Evolutionary conservation across 2,329 filamentous ascomycete species (phyloP).

Genomic region (Fusarium haematococcum): DNA sequence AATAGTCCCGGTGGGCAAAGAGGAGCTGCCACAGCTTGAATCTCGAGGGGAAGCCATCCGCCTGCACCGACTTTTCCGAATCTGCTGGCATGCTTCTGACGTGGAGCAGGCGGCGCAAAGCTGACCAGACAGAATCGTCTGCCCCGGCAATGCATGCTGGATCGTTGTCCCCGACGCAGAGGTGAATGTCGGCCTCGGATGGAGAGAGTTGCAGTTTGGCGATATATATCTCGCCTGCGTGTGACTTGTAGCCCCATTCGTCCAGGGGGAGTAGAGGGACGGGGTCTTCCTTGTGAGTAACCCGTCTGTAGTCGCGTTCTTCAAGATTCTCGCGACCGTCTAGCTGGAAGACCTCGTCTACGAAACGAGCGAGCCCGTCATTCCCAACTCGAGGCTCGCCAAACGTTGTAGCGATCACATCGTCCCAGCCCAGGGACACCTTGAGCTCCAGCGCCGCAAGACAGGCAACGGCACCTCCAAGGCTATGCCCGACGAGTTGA

Average conservation of each 20-base stretch:
- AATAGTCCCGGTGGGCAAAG: conserved; percentile 96
- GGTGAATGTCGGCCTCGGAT: conserved; percentile 72
- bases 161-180: conserved; percentile 81
- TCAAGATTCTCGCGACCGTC: conserved; percentile 48
- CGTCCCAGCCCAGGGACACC: conserved; percentile 76
- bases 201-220: conserved; percentile 77
- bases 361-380: conserved; percentile 63
- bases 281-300: conserved; percentile 89
- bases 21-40: conserved; percentile 91
- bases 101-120: conserved; percentile 41
- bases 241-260: conserved; percentile 89
- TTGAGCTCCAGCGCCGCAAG: conserved; percentile 87
- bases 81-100: conserved; percentile 39
- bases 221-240: conserved; percentile 91
- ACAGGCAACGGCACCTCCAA: conserved; percentile 91
- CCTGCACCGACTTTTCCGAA: conserved; percentile 31
- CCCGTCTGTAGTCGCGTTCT: conserved; percentile 71
- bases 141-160: conserved; percentile 75
- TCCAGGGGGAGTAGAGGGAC: conserved; percentile 86
- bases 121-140: conserved; percentile 51
- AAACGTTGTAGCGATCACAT: conserved; percentile 86
- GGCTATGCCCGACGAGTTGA: conserved; percentile 87
- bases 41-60: conserved; percentile 66
- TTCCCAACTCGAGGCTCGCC: conserved; percentile 83
- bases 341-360: conserved; percentile 66